A percentile compares a stretch with the other conserved stretches of the same genome.
phyloP scores from a whole-genome alignment of 1,139 yeast genomes.

The Waltiozyma sp. region DNA sequence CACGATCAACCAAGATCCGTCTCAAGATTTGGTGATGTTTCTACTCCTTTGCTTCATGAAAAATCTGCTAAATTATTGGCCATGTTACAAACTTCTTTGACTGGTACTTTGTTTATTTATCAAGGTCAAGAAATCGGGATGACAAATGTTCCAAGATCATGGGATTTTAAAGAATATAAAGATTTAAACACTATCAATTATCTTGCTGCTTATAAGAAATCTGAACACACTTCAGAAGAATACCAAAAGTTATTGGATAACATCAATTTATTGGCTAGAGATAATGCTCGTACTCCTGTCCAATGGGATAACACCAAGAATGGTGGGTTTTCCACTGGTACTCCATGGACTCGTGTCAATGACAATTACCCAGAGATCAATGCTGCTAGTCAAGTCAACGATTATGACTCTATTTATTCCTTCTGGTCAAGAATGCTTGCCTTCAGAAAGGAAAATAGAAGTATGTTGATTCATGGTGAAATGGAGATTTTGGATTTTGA shows the following conservation, averaged over 20 bases:
- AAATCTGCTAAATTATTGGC: conserved; percentile 38
- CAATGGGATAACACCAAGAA: conserved; percentile 39
- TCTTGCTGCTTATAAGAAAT: conserved; percentile 26
- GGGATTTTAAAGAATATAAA: conserved; percentile 40
- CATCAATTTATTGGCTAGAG: conserved; percentile 34
- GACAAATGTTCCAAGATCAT: conserved; percentile 34
- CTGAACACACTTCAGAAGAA: conserved; percentile 24
- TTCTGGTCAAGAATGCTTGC: conserved; percentile 36
- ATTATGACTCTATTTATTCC: conserved; percentile 34
- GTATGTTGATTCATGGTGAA: conserved; percentile 36
- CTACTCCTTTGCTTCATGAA: conserved; percentile 20
- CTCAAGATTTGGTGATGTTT: conserved; percentile 38
- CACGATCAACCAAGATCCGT: conserved; percentile 49
- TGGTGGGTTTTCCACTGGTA: conserved; percentile 39
- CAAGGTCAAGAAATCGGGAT: conserved; percentile 56
- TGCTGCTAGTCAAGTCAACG: conserved; percentile 34
- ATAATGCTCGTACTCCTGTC: conserved; percentile 48
- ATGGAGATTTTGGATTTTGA: conserved; percentile 32
- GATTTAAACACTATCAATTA: conserved; percentile 40
- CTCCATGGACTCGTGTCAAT: conserved; percentile 47
- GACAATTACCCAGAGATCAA: conserved; percentile 40
- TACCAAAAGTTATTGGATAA: conserved; percentile 24
- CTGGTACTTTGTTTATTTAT: conserved; percentile 47
- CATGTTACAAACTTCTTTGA: conserved; percentile 33
- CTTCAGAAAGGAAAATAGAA: conserved; percentile 35